phyloP scores from a whole-genome alignment of 1,139 yeast genomes.

The Sugiyamaella novakii region DNA sequence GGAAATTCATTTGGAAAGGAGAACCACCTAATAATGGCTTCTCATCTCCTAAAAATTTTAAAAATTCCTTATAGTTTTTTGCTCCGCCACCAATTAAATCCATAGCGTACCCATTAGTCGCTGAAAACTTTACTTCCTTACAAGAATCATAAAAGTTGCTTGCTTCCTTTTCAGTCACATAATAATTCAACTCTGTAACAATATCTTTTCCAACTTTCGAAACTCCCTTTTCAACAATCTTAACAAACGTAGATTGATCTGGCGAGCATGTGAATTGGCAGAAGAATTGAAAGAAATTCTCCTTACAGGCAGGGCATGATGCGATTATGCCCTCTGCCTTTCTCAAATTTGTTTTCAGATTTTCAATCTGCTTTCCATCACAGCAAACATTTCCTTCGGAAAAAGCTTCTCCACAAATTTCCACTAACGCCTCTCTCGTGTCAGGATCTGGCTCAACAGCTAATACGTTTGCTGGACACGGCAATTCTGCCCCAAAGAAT shows the following conservation, averaged over 20 bases:
- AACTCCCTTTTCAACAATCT: slow-evolving; percentile 57
- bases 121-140: slow-evolving; percentile 85
- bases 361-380: slow-evolving; percentile 51
- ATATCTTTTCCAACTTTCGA: slow-evolving; percentile 61
- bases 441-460: slow-evolving; percentile 53
- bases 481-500: slow-evolving; percentile 75
- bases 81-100: slow-evolving; percentile 98
- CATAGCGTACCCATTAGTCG: slow-evolving; percentile 96
- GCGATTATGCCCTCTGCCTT: slow-evolving; percentile 79
- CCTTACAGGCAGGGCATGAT: slow-evolving; percentile 92
- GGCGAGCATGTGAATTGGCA: slow-evolving; percentile 93
- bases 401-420: slow-evolving; percentile 75
- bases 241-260: slow-evolving; percentile 71
- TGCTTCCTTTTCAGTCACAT: slow-evolving; percentile 63
- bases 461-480: slow-evolving; percentile 63
- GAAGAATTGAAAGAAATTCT: slow-evolving; percentile 80
- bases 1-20: slow-evolving; percentile 87
- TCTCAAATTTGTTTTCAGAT: slow-evolving; percentile 57
- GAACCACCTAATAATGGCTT: slow-evolving; percentile 93
- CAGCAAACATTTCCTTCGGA: slow-evolving; percentile 55
- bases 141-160: slow-evolving; percentile 75
- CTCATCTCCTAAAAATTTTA: slow-evolving; percentile 90
- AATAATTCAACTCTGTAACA: slow-evolving; percentile 72
- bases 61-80: slow-evolving; percentile 63
- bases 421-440: slow-evolving; percentile 52